Percentiles rank a stretch among this genome's conserved stretches.
Evolutionary conservation across 2,329 filamentous ascomycete species (phyloP).

Genomic region (Sarocladium kiliense): DNA sequence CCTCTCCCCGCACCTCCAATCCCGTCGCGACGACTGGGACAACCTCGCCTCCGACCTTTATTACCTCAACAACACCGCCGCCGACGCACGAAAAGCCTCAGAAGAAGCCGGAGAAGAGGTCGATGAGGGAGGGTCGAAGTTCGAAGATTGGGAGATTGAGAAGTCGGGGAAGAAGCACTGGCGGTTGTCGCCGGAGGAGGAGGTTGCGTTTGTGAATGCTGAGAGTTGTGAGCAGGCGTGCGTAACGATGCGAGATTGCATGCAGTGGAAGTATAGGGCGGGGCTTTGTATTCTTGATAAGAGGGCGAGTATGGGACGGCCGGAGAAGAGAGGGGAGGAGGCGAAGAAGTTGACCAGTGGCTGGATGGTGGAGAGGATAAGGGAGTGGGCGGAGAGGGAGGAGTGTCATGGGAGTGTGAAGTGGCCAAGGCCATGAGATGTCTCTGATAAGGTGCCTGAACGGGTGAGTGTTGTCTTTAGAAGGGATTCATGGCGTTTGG

Average conservation of each 20-base stretch:
- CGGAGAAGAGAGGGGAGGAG: not conserved
- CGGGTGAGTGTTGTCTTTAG: too few species aligned
- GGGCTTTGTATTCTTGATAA: constrained; percentile 30
- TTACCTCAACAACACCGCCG: constrained; percentile 30
- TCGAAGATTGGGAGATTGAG: constrained; percentile 25
- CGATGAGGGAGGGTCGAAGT: constrained; percentile 12
- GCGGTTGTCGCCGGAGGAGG: constrained; percentile 28
- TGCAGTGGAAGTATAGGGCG: constrained; percentile 36
- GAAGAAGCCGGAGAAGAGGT: not conserved
- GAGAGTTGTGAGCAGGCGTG: constrained; percentile 42
- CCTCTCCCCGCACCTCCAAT: constrained; percentile 32
- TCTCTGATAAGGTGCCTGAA: constrained; percentile 10
- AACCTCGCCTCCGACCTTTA: constrained; percentile 41
- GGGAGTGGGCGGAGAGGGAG: constrained; percentile 32
- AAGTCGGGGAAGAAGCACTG: constrained; percentile 25
- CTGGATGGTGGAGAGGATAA: constrained; percentile 36
- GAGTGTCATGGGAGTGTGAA: constrained; percentile 26
- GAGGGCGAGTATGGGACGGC: constrained; percentile 28
- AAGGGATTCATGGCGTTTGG: not conserved
- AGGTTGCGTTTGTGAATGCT: constrained; percentile 34
- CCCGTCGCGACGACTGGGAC: constrained; percentile 44
- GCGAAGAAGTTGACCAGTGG: constrained; percentile 27
- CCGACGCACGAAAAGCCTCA: not conserved
- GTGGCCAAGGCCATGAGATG: constrained; percentile 21
- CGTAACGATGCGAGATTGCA: constrained; percentile 28